Conservation (phyloP, 805 yeast species). For the Saccharomycopsis sp. region DNA sequence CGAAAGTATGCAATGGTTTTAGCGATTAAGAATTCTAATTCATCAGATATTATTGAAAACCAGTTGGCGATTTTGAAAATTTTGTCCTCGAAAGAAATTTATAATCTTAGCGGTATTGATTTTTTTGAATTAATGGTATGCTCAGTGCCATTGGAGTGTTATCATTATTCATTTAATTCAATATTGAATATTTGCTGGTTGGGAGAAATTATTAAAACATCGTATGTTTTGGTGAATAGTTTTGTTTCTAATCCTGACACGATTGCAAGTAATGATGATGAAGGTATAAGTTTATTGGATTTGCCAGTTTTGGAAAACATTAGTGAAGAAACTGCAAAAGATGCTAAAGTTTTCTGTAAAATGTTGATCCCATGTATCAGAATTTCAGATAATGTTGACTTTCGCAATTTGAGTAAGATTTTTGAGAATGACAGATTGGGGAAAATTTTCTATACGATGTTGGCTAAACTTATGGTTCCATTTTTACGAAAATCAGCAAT, state of each 20-base stretch:
- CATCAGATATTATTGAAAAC: slow-evolving; percentile 22
- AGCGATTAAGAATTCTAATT: slow-evolving; percentile 22
- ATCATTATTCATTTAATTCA: slow-evolving; percentile 40
- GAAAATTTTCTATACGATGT: slow-evolving; percentile 42
- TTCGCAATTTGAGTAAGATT: slow-evolving; percentile 22
- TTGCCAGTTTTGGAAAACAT: slow-evolving; percentile 26
- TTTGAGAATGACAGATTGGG: slow-evolving; percentile 29
- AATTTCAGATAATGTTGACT: slow-evolving; percentile 24
- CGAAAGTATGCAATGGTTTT: slow-evolving; percentile 26
- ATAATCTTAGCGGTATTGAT: slow-evolving; percentile 36
- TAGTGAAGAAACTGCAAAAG: slow-evolving; percentile 23
- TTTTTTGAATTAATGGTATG: slow-evolving; percentile 48
- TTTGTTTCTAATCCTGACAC: slow-evolving; percentile 9
- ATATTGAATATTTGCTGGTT: slow-evolving; percentile 43
- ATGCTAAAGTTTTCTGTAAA: slow-evolving; percentile 2
- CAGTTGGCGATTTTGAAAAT: slow-evolving; percentile 30
- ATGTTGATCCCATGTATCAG: neutral
- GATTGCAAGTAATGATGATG: slow-evolving; percentile 17
- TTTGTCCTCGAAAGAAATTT: slow-evolving; percentile 31
- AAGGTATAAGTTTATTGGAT: slow-evolving; percentile 8
- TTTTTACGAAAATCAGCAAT: slow-evolving; percentile 59
- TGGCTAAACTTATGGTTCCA: slow-evolving; percentile 52
- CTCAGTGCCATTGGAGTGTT: slow-evolving; percentile 39
- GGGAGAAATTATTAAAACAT: slow-evolving; percentile 46
- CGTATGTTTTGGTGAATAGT: slow-evolving; percentile 24